phyloP scores from a whole-genome alignment of 768 basidiomycete genomes.

The Lactarius evosmus region DNA sequence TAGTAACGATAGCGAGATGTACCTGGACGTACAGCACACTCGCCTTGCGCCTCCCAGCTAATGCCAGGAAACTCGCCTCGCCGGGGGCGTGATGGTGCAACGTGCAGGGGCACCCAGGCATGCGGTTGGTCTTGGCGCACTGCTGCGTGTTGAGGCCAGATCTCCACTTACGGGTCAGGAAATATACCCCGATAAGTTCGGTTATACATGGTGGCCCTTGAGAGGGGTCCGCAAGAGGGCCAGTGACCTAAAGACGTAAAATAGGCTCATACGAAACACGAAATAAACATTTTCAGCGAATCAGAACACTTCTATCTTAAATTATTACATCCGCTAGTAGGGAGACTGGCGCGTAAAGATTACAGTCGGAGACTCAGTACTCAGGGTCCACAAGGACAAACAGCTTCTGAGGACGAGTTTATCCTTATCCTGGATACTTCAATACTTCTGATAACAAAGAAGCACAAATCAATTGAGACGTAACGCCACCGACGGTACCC shows the following conservation, averaged over 20 bases:
- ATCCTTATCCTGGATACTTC: neutral
- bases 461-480: constrained; percentile 3
- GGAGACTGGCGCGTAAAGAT: neutral
- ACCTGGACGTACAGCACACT: neutral
- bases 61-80: neutral
- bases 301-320: neutral
- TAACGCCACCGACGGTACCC: neutral
- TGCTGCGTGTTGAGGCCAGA: neutral
- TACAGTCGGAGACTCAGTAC: neutral
- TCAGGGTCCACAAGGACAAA: neutral
- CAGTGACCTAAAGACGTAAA: neutral
- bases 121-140: neutral
- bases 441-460: constrained; percentile 4
- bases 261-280: neutral
- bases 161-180: neutral
- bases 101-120: neutral
- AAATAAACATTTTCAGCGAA: neutral
- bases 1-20: neutral
- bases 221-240: too few species aligned
- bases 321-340: neutral
- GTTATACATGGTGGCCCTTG: neutral
- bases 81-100: neutral
- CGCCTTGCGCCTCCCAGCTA: neutral
- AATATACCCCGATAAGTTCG: neutral
- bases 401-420: neutral